Conservation (phyloP, 1,284 basidiomycete genomes). For the Vanrija sp. region DNA sequence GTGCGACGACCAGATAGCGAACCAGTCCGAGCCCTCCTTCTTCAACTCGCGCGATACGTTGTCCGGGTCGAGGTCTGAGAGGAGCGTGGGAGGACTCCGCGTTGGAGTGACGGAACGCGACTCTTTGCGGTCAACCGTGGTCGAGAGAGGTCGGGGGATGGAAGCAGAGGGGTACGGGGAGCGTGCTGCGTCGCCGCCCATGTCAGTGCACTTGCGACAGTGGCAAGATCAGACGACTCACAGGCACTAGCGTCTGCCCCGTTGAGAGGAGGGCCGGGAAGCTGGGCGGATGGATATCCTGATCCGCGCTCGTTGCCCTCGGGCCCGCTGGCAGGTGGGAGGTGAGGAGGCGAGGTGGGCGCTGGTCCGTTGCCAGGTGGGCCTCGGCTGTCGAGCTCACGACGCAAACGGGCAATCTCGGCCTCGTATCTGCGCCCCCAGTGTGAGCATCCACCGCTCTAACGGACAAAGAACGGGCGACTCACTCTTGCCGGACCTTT, state of each 20-base stretch:
- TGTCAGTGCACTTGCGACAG: not conserved
- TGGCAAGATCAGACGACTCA: not conserved
- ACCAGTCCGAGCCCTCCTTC: constrained; percentile 90
- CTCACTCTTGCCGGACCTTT: constrained; percentile 62
- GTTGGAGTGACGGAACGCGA: constrained; percentile 10
- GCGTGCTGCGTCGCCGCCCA: constrained; percentile 5
- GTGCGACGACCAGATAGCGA: constrained; percentile 87
- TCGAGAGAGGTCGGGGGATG: constrained; percentile 34
- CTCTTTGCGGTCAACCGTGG: constrained; percentile 40
- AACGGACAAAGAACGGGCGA: constrained; percentile 3
- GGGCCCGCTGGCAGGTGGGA: constrained; percentile 24
- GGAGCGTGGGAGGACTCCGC: constrained; percentile 33
- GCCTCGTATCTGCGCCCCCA: constrained; percentile 58
- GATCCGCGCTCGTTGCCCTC: constrained; percentile 6
- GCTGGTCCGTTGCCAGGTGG: constrained; percentile 27
- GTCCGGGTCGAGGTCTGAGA: constrained; percentile 53
- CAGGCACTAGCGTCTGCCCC: constrained; percentile 20
- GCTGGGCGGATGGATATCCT: constrained; percentile 10
- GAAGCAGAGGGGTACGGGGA: constrained; percentile 13
- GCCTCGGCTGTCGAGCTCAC: constrained; percentile 58
- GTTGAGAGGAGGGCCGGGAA: constrained; percentile 32
- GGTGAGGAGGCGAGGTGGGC: constrained; percentile 15
- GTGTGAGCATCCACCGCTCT: not conserved
- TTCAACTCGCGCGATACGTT: constrained; percentile 55
- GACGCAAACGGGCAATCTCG: constrained; percentile 63